phyloP scores from a whole-genome alignment of 1,139 yeast genomes.

The Yamadazyma dendronema region DNA sequence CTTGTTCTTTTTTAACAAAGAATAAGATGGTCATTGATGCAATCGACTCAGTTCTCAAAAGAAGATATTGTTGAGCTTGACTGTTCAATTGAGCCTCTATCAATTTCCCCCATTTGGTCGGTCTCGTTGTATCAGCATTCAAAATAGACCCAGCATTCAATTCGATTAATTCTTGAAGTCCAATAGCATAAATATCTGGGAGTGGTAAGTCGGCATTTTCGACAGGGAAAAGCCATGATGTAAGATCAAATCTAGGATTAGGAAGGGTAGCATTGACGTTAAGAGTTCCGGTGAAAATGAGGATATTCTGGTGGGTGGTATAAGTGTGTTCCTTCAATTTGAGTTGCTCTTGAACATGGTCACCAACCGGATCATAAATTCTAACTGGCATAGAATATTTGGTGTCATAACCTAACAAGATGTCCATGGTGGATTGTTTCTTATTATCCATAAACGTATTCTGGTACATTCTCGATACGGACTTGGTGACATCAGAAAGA shows the following conservation, averaged over 20 bases:
- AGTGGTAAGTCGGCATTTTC: slow-evolving; percentile 42
- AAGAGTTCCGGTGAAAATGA: slow-evolving; percentile 79
- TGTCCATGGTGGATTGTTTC: slow-evolving; percentile 84
- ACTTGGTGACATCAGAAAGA: slow-evolving; percentile 90
- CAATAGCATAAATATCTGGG: slow-evolving; percentile 80
- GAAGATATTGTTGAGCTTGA: slow-evolving; percentile 32
- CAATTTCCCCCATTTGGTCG: slow-evolving; percentile 61
- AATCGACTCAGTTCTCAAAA: slow-evolving; percentile 44
- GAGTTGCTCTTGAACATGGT: slow-evolving; percentile 67
- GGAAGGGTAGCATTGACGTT: slow-evolving; percentile 79
- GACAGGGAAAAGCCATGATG: slow-evolving; percentile 80
- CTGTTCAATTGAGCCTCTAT: slow-evolving; percentile 56
- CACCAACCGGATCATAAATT: slow-evolving; percentile 86
- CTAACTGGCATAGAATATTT: slow-evolving; percentile 68
- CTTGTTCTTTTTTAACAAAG: slow-evolving; percentile 43
- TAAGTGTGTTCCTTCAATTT: slow-evolving; percentile 50
- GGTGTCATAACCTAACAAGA: slow-evolving; percentile 72
- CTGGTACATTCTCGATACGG: slow-evolving; percentile 92
- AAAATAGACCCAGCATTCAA: slow-evolving; percentile 81
- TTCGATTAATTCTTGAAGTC: slow-evolving; percentile 91
- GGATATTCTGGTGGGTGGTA: slow-evolving; percentile 58
- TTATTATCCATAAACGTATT: slow-evolving; percentile 93
- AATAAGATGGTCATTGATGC: slow-evolving; percentile 44
- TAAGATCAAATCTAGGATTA: slow-evolving; percentile 50
- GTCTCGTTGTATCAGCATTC: slow-evolving; percentile 64